phyloP scores from a whole-genome alignment of 495 filamentous ascomycete species.

The Hypomontagnella submonticulosa region DNA sequence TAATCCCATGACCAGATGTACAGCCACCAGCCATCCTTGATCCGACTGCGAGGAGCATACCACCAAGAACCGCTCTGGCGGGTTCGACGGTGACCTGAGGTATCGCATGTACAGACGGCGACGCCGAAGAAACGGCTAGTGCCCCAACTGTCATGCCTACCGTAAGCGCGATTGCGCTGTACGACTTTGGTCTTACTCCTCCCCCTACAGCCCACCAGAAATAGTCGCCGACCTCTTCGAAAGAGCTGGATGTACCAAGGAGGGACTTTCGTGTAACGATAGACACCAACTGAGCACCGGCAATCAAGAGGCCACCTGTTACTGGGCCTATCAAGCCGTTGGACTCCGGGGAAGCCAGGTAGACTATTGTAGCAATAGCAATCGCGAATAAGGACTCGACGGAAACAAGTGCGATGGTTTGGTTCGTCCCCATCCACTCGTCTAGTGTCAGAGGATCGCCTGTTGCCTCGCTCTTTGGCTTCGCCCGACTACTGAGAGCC shows the following conservation, averaged over 20 bases:
- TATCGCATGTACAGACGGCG: conserved; percentile 43
- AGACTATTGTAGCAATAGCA: conserved; percentile 42
- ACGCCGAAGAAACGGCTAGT: conserved; percentile 42
- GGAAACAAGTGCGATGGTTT: conserved; percentile 34
- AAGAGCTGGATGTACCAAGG: conserved; percentile 63
- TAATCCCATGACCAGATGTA: conserved; percentile 70
- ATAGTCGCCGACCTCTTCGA: conserved; percentile 62
- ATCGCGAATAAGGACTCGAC: conserved; percentile 48
- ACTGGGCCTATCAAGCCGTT: conserved; percentile 52
- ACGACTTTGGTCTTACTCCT: conserved; percentile 42
- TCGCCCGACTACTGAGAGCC: conserved; percentile 18
- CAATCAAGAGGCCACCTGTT: conserved; percentile 62
- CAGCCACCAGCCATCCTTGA: conserved; percentile 67
- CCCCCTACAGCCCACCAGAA: conserved; percentile 53
- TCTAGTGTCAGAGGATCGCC: conserved; percentile 46
- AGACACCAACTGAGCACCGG: conserved; percentile 58
- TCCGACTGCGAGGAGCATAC: conserved; percentile 63
- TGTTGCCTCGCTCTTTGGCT: conserved; percentile 14
- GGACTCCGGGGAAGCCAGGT: conserved; percentile 44
- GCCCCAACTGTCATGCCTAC: conserved; percentile 58
- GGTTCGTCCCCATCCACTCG: conserved; percentile 47
- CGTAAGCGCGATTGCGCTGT: conserved; percentile 55
- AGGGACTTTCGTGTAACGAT: conserved; percentile 54
- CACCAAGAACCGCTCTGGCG: conserved; percentile 55
- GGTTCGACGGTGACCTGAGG: conserved; percentile 45